Percentiles rank a stretch among this genome's conserved stretches.
These are phyloP conservation scores for Pseudisothecium myosuroides DNA, from an alignment of 225 moss, liverwort and hornwort species.

Conservation along the genomic window DNA sequence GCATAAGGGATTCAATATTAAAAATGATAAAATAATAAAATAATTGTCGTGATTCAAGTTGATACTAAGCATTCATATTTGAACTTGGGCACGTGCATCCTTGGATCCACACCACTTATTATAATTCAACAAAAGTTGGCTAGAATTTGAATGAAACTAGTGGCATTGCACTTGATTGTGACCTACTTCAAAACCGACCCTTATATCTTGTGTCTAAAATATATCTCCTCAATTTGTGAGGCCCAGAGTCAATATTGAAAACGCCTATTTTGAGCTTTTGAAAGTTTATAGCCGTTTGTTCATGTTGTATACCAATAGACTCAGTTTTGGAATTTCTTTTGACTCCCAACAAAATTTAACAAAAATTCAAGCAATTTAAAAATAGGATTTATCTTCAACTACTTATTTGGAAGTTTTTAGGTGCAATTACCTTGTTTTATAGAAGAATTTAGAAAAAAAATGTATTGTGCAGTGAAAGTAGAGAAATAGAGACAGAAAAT, in stretches of 20 bases:
- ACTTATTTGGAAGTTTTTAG: neutral
- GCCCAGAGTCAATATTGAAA: neutral
- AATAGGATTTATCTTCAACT: neutral
- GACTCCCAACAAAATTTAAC: neutral
- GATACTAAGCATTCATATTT: neutral
- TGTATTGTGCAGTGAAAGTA: neutral
- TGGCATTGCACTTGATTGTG: neutral
- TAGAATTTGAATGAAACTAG: neutral
- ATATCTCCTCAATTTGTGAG: neutral
- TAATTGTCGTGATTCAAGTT: neutral
- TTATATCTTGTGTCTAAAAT: neutral
- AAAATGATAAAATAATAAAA: no score
- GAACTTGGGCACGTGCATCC: neutral
- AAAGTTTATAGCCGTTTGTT: neutral
- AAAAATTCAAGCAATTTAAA: neutral
- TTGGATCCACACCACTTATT: neutral
- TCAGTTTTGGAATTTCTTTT: neutral
- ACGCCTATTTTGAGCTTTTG: neutral
- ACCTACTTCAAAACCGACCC: neutral
- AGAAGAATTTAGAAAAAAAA: neutral
- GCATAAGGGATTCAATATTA: neutral
- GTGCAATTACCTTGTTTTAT: neutral
- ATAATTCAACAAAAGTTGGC: neutral
- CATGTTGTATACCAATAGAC: rapidly evolving
- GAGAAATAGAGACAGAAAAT: neutral